phyloP scores from a whole-genome alignment of 2,329 filamentous ascomycete species.

The Phaeosphaeria sp. region DNA sequence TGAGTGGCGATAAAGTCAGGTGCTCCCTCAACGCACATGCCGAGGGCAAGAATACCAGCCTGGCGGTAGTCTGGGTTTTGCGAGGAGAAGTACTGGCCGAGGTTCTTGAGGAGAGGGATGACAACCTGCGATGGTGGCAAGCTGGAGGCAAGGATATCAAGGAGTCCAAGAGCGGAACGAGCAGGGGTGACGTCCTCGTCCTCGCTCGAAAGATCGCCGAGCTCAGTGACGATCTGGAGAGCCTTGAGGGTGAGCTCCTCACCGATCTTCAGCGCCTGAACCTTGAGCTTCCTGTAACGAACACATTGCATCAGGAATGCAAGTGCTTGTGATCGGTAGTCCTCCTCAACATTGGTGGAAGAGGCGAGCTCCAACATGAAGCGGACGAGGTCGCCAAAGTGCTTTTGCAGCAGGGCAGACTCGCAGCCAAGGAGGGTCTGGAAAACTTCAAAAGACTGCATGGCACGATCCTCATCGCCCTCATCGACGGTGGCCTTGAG shows the following conservation, averaged over 20 bases:
- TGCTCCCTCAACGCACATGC: conserved; percentile 94
- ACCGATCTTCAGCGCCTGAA: conserved; percentile 87
- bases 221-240: conserved; percentile 87
- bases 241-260: conserved; percentile 86
- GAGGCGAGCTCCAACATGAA: conserved; percentile 91
- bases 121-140: conserved; percentile 93
- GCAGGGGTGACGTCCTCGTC: conserved; percentile 88
- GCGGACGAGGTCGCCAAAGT: conserved; percentile 87
- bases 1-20: conserved; percentile 98
- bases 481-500: conserved; percentile 83
- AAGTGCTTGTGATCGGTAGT: conserved; percentile 86
- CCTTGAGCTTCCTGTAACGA: conserved; percentile 91
- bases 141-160: conserved; percentile 87
- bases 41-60: conserved; percentile 88
- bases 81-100: conserved; percentile 80
- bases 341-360: conserved; percentile 80
- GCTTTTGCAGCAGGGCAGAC: conserved; percentile 78
- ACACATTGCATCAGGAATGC: conserved; percentile 94
- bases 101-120: conserved; percentile 85
- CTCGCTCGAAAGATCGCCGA: conserved; percentile 73
- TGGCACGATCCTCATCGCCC: conserved; percentile 84
- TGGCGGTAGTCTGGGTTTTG: conserved; percentile 80
- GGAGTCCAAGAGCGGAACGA: conserved; percentile 81
- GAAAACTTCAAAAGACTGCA: conserved; percentile 95
- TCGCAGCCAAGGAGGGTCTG: conserved; percentile 93